Base-by-base conservation (phyloP, 257 asterid genomes). In the Galeopsis tetrahit region DNA sequence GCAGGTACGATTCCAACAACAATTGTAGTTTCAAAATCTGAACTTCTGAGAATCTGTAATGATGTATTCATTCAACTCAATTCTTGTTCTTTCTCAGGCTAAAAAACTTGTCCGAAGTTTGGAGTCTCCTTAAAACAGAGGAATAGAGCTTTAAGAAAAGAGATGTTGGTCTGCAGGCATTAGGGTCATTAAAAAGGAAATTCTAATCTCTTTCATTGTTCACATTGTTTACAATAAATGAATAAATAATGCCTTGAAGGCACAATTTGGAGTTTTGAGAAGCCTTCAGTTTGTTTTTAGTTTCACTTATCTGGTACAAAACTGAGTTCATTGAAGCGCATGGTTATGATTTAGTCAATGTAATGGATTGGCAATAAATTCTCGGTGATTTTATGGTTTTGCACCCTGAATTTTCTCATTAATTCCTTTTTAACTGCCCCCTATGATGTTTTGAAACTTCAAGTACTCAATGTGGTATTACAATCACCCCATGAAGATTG, bases 21-120 rank as follows among this genome's bases (percentile, higher is more conserved):
- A 73, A 8, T 9, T 52, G 9, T 44, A 66, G 69, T 52, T 73
- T 46, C 36, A 32, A 70, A 55, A 6, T 48, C n/a, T 33, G 6
- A 46, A 46, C 10, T 46, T 69, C 32, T 42, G 14, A 57, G 48
- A 10, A 43, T 21, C 44, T 65, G 43, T 6, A n/a, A 3, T 59
- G 28, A 10, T 11, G 33, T 13, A 39, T 52, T 63, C 70, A 53
- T 38, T 28, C 28, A 48, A 39, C 51, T 69, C 72, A 0, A 33
- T 51, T 63, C 39, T 59, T 60, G 68, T 78, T 68, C 63, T 57
- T 31, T 79, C 63, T 58, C 91, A 93, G 98, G 97, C 93, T 4
- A 93, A 90, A 78, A 90, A 84, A 80, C 75, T 88, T 1, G 93
- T 92, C 10, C 77, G 84, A 76, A 82, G 63, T 67, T 43, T 88